Evolutionary conservation across 1,284 basidiomycete species (phyloP), one percentile per base, ranked within the genome.

Genomic region (Wolfiporia cocos): DNA sequence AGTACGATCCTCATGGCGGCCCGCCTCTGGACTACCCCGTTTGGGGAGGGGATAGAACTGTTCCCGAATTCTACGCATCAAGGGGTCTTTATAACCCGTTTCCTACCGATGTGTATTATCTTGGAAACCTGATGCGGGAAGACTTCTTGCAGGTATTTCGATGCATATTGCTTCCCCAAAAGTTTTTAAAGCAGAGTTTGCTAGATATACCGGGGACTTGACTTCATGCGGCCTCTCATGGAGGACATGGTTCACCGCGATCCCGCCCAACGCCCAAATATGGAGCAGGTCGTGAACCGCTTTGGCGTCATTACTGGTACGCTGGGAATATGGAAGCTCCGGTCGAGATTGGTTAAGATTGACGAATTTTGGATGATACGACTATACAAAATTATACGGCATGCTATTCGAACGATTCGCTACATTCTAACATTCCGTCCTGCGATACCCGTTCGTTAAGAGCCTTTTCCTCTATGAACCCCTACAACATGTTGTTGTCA

Each of bases 51-150:
- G 54, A 50, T 22, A 47, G 34, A 31, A 44, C 46, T 9, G 47
- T 48, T 1, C 52, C 55, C n/a, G 51, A 58, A 34, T 54, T 52
- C 33, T 39, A 39, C 12, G 4, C 45, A 2, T 48, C 47, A 1
- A 32, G 40, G 17, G 34, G 44, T 6, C 44, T 44, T 1, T 47
- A 43, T n/a, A 45, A 62, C 39, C 61, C 60, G 4, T 64, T 61
- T 34, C 51, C 44, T 2, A 54, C 55, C 1, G 61, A 61, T 24
- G 41, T 62, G 1, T 63, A 65, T 47, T 58, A 59, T 40, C 34
- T 62, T 14, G 61, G 61, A 0, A 58, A 57, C 21, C 15, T 56
- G 18, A 47, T 63, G 11, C 39, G 70, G 68, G 50, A 30, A 21
- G 34, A 47, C 4, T 52, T 57, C 35, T 14, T 58, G 1, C 17